Evolutionary conservation across 2,329 filamentous ascomycete genomes (phyloP), one percentile per base, ranked within the genome.

Genomic region (Aspergillus sp.): DNA sequence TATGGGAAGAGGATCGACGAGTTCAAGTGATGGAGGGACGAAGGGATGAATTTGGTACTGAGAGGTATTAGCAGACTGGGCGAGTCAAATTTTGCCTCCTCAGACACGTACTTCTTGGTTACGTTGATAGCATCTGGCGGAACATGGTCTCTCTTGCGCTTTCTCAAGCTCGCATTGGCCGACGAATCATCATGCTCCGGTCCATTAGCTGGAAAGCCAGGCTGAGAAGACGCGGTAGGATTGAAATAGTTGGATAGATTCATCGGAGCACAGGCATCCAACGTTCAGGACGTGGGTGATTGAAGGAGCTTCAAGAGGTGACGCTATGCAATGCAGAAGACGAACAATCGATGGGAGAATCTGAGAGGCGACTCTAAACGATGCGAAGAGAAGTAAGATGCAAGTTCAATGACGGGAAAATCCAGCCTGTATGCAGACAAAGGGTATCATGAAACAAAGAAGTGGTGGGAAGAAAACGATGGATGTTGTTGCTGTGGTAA

Each of bases 141-240:
- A 2, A 35, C 22, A 14, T 45, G 42, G 44, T 66, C 63, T 45
- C 64, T 58, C 40, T 65, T 67, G 22, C 65, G 52, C 50, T 68
- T 67, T 32, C 58, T 65, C 16, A 61, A 35, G 33, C 47, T 53
- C 4, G 57, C 32, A 46, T 10, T 47, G 14, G 46, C 4, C 45
- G 44, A 43, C 20, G 43, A 35, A 22, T 54, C 26, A 32, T 16
- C n/a, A 14, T 55, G 52, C 40, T 56, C 53, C 30, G 50, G 32
- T 32, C 49, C 47, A 30, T 56, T 45, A 11, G 48, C 51, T 13
- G 51, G 45, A 55, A 60, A 58, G 16, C 38, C 42, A 16, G 50
- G 42, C 17, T 49, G 43, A 36, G 46, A 14, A 45, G 43, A 22
- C 30, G 45, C 49, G 32, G 40, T 14, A 6, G 32, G 17, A 30